Percentiles rank a stretch among this genome's conserved stretches.
Evolutionary conservation across 768 basidiomycete genomes (phyloP).

Genomic region (Serendipita indica): DNA sequence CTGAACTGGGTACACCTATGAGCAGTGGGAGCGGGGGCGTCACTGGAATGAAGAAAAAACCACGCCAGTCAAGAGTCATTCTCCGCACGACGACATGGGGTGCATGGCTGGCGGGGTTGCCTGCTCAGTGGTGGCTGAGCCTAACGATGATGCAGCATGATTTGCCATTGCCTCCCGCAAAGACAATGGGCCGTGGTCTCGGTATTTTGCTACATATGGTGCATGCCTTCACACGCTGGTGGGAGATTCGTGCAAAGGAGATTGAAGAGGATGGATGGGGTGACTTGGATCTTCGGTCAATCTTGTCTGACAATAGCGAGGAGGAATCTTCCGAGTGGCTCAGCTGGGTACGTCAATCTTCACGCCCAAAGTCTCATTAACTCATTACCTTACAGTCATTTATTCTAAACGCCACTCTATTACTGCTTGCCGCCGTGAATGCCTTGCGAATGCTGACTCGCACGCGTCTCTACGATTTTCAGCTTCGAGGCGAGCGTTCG

Average conservation of each 20-base stretch:
- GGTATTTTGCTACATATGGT: constrained; percentile 52
- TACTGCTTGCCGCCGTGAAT: constrained; percentile 38
- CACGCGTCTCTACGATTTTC: constrained; percentile 52
- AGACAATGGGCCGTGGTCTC: constrained; percentile 48
- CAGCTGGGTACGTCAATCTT: constrained; percentile 39
- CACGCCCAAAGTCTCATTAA: neutral
- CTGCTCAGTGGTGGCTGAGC: constrained; percentile 60
- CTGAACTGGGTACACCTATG: too few relatives aligned
- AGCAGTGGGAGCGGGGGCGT: constrained; percentile 16
- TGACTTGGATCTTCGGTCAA: constrained; percentile 47
- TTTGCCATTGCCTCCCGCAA: constrained; percentile 52
- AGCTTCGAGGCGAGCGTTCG: constrained; percentile 19
- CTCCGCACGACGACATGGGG: constrained; percentile 1
- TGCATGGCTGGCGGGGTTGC: constrained; percentile 29
- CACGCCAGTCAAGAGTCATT: constrained; percentile 9
- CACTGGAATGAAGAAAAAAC: constrained; percentile 29
- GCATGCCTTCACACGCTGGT: constrained; percentile 50
- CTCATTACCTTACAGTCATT: neutral
- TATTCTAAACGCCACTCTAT: constrained; percentile 35
- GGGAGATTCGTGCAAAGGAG: constrained; percentile 38
- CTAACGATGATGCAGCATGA: constrained; percentile 75
- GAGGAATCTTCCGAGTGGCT: constrained; percentile 54
- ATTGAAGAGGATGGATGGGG: constrained; percentile 68
- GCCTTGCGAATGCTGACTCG: constrained; percentile 55
- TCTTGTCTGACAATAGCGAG: constrained; percentile 21